Evolutionary conservation across 2,329 filamentous ascomycete genomes (phyloP), one percentile per base, ranked within the genome.

Genomic region (Verticillium alfalfae): DNA sequence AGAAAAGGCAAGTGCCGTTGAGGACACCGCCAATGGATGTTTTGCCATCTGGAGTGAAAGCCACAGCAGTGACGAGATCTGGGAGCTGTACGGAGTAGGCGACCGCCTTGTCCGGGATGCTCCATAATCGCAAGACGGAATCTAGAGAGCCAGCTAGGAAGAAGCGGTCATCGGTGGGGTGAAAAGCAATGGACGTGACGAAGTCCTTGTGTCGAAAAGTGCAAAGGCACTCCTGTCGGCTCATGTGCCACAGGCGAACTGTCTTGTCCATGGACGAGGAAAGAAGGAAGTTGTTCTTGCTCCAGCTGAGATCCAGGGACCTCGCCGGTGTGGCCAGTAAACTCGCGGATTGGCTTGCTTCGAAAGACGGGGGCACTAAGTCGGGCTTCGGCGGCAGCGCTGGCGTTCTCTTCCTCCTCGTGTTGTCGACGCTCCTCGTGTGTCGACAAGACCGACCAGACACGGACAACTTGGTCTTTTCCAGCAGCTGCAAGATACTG

Each of bases 211-310:
- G 95, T 69, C 93, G 92, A 78, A 98, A 99, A 2, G 90, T 93
- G 74, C 93, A 97, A 0, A 99, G 81, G 69, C 93, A 97, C 70
- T 98, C 93, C 3, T 83, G 76, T 59, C 94, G 84, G 71, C 86
- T 94, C 65, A 95, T 83, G 75, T 99, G 95, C 94, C 95, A 99
- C 57, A 99, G 76, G 15, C 92, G 86, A 13, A 99, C 95, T 0
- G 93, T 97, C 79, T 97, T 97, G 73, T 99, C 95, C 93, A 98
- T 97, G 0, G 93, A 97, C 0, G 93, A 96, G 3, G 94, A 97
- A 16, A 99, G 81, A 34, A 99, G 76, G 68, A 99, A 99, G 73
- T 96, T 97, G 76, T 99, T 99, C 81, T 98, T 99, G 79, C 94
- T 98, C 95, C 95, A 99, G 73, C 92, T 96, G 63, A 99, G 75